Base-by-base conservation (phyloP, 2,329 filamentous ascomycete genomes). In the Xylariaceae sp. region DNA sequence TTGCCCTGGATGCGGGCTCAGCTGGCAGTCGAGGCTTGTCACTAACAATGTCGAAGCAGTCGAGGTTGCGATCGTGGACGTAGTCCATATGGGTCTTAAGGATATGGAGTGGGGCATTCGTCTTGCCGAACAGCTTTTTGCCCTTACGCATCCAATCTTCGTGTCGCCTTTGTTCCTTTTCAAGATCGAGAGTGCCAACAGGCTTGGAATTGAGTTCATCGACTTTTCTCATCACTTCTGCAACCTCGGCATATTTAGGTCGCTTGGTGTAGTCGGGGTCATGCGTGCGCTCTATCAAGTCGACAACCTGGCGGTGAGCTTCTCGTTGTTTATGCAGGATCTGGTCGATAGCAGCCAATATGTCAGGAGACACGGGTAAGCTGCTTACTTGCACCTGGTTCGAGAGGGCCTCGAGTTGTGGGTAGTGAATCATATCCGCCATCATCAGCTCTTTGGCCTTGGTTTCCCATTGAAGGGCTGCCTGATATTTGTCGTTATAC, bases 101-200 rank as follows among this genome's bases (percentile, higher is more conserved):
- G 60, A 99, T 99, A 70, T 99, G 94, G 12, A 99, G 77, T 1
- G 94, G 94, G 1, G 94, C 94, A 68, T 99, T 99, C 1, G 94
- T 94, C 71, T 99, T 99, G 49, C 94, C 94, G 67, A 99, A 99
- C 0, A 99, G 74, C 70, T 96, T 96, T 74, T 99, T 99, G 47
- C 94, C 94, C 65, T 90, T 90, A 30, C 94, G 83, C 92, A 99
- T 99, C 94, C 94, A 99, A 70, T 99, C 94, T 68, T 99, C 94
- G 62, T 97, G 94, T 7, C 89, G 85, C 68, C 94, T 95, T 61
- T 94, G 88, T 69, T 97, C 91, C 60, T 90, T 92, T 67, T 99
- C 94, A 4, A 99, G 80, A 65, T 99, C 94, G 32, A 95, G 80
- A 0, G 92, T 95, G 2, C 94, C 94, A 39, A 82, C 83, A 0